Evolutionary conservation across 1,284 basidiomycete species (phyloP).

Genomic region (Dichomitus squalens): DNA sequence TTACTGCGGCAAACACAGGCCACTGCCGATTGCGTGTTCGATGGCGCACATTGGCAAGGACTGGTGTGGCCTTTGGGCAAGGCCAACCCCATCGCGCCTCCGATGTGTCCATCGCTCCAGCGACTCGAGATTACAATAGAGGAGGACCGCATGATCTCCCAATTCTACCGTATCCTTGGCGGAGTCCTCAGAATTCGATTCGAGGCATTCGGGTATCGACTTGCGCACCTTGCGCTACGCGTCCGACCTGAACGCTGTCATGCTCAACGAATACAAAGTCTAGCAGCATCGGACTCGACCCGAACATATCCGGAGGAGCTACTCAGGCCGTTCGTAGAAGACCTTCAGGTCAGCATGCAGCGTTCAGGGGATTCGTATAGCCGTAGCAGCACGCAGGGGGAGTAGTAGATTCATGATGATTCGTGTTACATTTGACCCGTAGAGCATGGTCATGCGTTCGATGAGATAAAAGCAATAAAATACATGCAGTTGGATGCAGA

Average conservation of each 20-base stretch:
- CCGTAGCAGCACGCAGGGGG: background rate
- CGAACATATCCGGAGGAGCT: background rate
- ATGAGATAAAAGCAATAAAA: constrained; percentile 18
- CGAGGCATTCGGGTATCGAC: background rate
- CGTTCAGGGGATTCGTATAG: background rate
- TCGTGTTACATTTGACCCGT: constrained; percentile 15
- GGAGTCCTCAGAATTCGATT: background rate
- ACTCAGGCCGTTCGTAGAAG: background rate
- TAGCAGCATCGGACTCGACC: background rate
- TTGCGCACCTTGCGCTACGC: background rate
- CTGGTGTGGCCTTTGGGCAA: background rate
- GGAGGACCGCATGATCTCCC: too few species aligned
- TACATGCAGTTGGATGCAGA: constrained; percentile 38
- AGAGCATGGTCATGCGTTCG: constrained; percentile 3
- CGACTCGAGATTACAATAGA: background rate
- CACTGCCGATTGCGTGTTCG: background rate
- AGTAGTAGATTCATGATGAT: background rate
- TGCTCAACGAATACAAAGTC: background rate
- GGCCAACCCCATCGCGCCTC: background rate
- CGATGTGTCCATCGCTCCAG: background rate
- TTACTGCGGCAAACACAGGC: background rate
- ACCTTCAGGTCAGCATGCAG: background rate
- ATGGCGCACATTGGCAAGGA: background rate
- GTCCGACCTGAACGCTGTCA: background rate
- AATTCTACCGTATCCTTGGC: background rate